Conservation (phyloP, 371 early-diverging fungal genomes). For the Syncephalastrum contaminatum region DNA sequence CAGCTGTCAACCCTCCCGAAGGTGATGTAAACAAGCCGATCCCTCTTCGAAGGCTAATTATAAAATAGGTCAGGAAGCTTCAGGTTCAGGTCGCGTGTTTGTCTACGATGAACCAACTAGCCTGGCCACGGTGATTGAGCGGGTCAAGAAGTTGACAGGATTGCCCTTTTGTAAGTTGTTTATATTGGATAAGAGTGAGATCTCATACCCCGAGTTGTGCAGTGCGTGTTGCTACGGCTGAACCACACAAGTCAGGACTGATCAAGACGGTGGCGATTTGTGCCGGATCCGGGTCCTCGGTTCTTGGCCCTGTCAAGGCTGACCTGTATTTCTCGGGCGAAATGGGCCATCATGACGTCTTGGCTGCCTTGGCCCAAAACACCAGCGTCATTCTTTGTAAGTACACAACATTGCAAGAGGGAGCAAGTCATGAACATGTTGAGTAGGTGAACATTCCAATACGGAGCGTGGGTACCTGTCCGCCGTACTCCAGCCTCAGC, state of each 20-base stretch:
- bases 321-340: constrained; percentile 95
- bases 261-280: constrained; percentile 89
- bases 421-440: background rate
- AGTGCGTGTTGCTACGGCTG: constrained; percentile 77
- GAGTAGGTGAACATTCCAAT: constrained; percentile 81
- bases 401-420: constrained; percentile 11
- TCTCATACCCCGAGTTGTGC: background rate
- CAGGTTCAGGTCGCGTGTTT: constrained; percentile 76
- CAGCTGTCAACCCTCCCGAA: constrained; percentile 53
- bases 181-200: background rate
- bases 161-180: constrained; percentile 58
- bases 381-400: constrained; percentile 88
- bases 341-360: constrained; percentile 91
- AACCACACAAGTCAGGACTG: constrained; percentile 42
- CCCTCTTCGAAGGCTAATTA: background rate
- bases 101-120: constrained; percentile 59
- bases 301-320: constrained; percentile 49
- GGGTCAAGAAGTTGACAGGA: constrained; percentile 63
- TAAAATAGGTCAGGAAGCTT: constrained; percentile 59
- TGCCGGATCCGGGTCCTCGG: constrained; percentile 86
- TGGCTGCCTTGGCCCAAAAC: constrained; percentile 72
- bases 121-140: constrained; percentile 56
- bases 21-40: constrained; percentile 27
- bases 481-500: constrained; percentile 62
- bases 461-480: constrained; percentile 93